These are phyloP conservation scores for Mycena vitilis DNA, from an alignment of 768 basidiomycete species.

Conservation along the genomic window DNA sequence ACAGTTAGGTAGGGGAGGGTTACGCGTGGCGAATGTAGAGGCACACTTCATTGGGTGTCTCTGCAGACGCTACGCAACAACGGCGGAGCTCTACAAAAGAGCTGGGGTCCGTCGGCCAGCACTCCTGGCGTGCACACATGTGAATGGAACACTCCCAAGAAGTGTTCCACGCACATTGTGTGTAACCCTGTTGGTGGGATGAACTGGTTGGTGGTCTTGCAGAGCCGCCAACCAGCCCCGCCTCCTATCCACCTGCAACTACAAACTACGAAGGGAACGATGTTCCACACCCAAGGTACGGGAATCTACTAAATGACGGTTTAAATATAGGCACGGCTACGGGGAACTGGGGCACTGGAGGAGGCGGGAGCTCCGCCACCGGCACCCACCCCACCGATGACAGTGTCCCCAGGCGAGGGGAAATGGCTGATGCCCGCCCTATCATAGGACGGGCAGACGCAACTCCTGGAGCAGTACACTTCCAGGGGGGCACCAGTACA, in stretches of 20 bases:
- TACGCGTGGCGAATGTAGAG: background rate
- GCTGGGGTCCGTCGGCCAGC: slow-evolving; percentile 28
- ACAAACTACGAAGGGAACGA: background rate
- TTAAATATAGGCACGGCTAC: too few species aligned
- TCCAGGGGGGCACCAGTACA: too few species aligned
- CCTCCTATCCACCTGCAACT: slow-evolving; percentile 5
- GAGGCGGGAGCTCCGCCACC: slow-evolving; percentile 24
- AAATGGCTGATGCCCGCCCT: too few species aligned
- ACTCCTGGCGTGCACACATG: slow-evolving; percentile 15
- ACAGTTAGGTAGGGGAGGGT: slow-evolving; percentile 9
- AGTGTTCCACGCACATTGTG: background rate
- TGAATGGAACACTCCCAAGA: background rate
- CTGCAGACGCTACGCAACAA: slow-evolving; percentile 7
- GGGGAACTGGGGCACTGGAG: slow-evolving; percentile 11
- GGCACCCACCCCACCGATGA: too few species aligned
- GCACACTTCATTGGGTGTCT: background rate
- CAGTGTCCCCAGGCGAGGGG: too few species aligned
- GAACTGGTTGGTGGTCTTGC: background rate
- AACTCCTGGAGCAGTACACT: too few species aligned
- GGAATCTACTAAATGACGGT: background rate
- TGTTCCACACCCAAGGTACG: background rate
- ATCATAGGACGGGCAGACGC: too few species aligned
- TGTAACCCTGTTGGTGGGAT: slow-evolving; percentile 13
- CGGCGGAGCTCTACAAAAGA: slow-evolving; percentile 18
- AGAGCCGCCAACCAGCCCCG: background rate